Evolutionary conservation across 164 flowering plant genomes (phyloP), one percentile per base, ranked within the genome.

Genomic region (Liquidambar formosana): DNA sequence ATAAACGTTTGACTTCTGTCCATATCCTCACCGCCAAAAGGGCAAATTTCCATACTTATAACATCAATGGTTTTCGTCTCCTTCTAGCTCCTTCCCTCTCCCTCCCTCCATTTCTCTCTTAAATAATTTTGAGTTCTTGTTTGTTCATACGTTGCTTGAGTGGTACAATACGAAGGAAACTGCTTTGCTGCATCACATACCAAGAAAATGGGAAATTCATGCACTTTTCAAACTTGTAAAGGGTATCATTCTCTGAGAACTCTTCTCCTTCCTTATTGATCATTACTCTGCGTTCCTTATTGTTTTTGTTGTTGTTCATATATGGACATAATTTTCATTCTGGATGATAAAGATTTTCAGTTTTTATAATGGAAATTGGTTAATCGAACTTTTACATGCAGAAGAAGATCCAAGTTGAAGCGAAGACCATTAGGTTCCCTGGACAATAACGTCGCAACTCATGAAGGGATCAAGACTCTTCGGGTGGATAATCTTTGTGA

Each of bases 401-500:
- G 79, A 70, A 75, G 77, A 66, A 70, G 73, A 66, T 66, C 54
- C 26, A 76, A 49, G 61, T 69, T 18, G 41, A 78, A 69, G 75
- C 56, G 38, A 67, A 64, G 45, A 12, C 16, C 33, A 61, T 49
- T 67, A 10, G 49, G 57, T 54, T 72, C 64, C 10, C 48, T 68
- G 61, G 59, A 71, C 51, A 62, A 52, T 44, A 15, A 69, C 27
- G 60, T 43, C 14, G 58, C 61, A 9, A 61, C 15, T 25, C 82
- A 80, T 41, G 88, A 82, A 73, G 95, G 95, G 14, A 85, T 90
- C 45, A 80, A 66, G 69, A 85, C 85, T 3, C 76, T 87, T n/a
- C 75, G 57, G 43, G 68, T 43, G 15, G 77, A 77, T 49, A 72
- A 78, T 57, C 28, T 19, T 18, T 79, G 88, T 66, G 73, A 77